Evolutionary conservation across 192 early-diverging fungal genomes (phyloP).

Genomic region (Blastocladiella britannica): DNA sequence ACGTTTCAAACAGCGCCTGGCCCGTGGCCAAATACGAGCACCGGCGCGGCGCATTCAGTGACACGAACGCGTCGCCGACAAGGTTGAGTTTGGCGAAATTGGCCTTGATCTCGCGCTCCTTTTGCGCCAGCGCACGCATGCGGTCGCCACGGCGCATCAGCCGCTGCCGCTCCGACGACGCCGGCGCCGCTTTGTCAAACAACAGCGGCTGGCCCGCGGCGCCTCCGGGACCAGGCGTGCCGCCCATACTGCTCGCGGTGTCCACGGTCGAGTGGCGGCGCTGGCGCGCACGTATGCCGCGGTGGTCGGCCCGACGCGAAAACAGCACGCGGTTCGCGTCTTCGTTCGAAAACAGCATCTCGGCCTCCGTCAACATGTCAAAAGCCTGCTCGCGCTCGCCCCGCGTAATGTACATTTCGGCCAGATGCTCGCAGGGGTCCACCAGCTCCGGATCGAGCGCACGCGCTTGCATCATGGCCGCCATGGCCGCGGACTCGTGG

Average conservation of each 20-base stretch:
- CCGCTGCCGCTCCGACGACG: background rate
- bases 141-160: background rate
- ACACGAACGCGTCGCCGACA: background rate
- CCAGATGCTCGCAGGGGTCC: background rate
- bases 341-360: background rate
- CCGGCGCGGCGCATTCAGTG: no score
- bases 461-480: background rate
- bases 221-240: no score
- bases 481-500: background rate
- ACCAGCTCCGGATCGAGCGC: background rate
- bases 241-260: no score
- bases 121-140: background rate
- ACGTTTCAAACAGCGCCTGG: background rate
- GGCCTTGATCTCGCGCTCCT: background rate
- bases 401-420: background rate
- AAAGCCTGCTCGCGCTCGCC: background rate
- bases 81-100: background rate
- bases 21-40: background rate
- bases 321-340: background rate
- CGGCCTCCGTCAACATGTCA: background rate
- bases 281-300: background rate
- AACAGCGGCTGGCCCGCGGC: background rate
- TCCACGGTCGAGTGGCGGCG: no score
- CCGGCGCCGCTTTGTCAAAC: background rate
- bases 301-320: background rate